These are phyloP conservation scores for Apiospora kogelbergensis DNA, from an alignment of 2,329 filamentous ascomycete species.

Conservation along the genomic window DNA sequence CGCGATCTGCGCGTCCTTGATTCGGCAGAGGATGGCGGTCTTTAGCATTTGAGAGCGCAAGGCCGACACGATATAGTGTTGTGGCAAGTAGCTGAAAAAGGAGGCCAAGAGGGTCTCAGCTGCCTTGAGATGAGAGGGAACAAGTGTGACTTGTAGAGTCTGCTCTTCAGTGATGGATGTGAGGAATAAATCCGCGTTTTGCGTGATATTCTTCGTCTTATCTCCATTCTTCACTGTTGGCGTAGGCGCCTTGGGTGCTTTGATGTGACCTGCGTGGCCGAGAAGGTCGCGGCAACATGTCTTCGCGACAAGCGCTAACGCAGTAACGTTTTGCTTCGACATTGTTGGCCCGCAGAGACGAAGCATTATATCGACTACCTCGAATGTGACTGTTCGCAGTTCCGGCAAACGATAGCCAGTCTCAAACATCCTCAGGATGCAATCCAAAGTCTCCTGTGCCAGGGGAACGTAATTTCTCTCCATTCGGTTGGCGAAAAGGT, in stretches of 20 bases:
- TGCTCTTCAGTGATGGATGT: constrained; percentile 38
- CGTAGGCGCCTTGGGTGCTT: constrained; percentile 33
- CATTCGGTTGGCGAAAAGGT: constrained; percentile 57
- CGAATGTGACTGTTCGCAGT: constrained; percentile 63
- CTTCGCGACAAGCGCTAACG: constrained; percentile 61
- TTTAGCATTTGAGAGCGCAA: constrained; percentile 76
- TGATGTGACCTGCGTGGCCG: constrained; percentile 49
- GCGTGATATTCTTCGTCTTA: constrained; percentile 42
- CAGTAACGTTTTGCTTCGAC: constrained; percentile 63
- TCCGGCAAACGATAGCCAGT: constrained; percentile 50
- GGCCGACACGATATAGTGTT: constrained; percentile 67
- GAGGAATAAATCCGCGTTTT: constrained; percentile 75
- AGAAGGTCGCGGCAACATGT: constrained; percentile 76
- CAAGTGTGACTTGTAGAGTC: constrained; percentile 33
- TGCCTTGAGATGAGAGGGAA: constrained; percentile 49
- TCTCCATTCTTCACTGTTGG: constrained; percentile 36
- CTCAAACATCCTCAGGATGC: constrained; percentile 69
- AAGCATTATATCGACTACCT: constrained; percentile 57
- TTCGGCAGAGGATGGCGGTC: constrained; percentile 70
- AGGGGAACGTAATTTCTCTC: constrained; percentile 58
- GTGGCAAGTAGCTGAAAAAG: constrained; percentile 63
- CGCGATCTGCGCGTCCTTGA: constrained; percentile 73
- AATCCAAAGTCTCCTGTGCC: constrained; percentile 66
- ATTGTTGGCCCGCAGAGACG: constrained; percentile 64
- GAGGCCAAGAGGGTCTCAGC: constrained; percentile 62